Base-by-base conservation (phyloP, 2,329 filamentous ascomycete genomes). In the Fusarium fracticaudum region DNA sequence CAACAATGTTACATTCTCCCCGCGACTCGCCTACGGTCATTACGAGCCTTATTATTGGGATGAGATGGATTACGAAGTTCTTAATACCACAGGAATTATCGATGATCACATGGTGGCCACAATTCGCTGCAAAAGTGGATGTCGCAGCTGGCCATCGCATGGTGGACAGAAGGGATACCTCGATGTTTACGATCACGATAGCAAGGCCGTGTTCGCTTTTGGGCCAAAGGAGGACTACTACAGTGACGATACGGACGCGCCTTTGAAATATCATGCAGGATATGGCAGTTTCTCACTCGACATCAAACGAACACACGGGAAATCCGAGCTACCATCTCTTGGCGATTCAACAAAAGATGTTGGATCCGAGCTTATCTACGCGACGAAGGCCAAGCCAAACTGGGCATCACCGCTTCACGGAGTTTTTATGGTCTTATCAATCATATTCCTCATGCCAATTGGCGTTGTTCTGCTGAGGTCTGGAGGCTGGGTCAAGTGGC, bases 231-330 rank as follows among this genome's bases (percentile, higher is more conserved):
- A 84, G 44, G 75, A 79, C 22, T 80, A 86, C 33, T 78, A 80
- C 29, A 87, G 84, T 62, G 81, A 90, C 73, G 81, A 82, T 41
- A 60, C 76, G 5, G 80, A 81, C 17, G 87, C 86, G 1, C 81
- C 81, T 17, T 83, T 91, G 62, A 85, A 85, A 76, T 85, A 86
- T 47, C 90, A 92, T 78, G 78, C 81, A 47, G 84, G 83, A 50
- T 89, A 87, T 72, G 89, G 90, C 50, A 79, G 80, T 12, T 91
- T 92, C 78, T 83, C 80, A 5, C 86, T 91, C 79, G 85, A 91
- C 77, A 83, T 91, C 80, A 82, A 82, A 31, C 83, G 83, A 47
- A 89, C 90, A 0, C 83, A 85, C 9, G 88, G 87, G 6, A 81
- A 79, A 8, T 85, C 84, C 9, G 80, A 86, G 2, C 85, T 87